Base-by-base conservation (phyloP, 202 grass and related monocot species). In the Zizania palustris region DNA sequence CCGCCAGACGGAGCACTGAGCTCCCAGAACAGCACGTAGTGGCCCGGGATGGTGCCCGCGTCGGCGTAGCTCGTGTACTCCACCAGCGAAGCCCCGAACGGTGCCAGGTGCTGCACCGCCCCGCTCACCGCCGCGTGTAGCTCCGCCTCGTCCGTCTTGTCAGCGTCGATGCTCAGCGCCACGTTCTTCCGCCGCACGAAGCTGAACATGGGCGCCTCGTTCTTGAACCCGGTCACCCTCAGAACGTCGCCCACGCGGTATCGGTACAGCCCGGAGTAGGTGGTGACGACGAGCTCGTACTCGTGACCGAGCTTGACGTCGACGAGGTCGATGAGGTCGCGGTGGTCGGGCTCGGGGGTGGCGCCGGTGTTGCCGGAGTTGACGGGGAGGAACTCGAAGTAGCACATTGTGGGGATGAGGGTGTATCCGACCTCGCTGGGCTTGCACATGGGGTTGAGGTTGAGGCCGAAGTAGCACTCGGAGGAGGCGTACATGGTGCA, bases 401-500 rank as follows among this genome's bases (percentile, higher is more conserved):
- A 94, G 80, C 95, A 92, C 89, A 97, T 94, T 46, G 87, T 88
- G 36, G 94, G 94, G 72, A 97, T 94, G 65, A 97, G 86, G 6
- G 94, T 97, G 85, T 97, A 97, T 0, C 89, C 85, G 13, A 97
- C 94, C 7, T 97, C 89, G 34, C 55, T 71, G 18, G 94, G 94
- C 55, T 86, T 86, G 84, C 94, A 92, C 91, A 94, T 94, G 55
- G 95, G 93, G 74, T 86, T 88, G 8, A 97, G 91, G 83, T 97
- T 97, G 2, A 97, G 43, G 9, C 93, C 93, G 51, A 97, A 91
- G 50, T 94, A 94, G 79, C 95, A 98, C 85, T 98, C 95, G 0
- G 91, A 94, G 4, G 95, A 98, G 16, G 91, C 95, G 71, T 98
- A 98, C 91, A 98, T 97, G 69, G 95, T 97, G 77, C 95, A 97